These are phyloP conservation scores for Populus nigra DNA, from an alignment of 345 rosid genomes.

Conservation along the genomic window DNA sequence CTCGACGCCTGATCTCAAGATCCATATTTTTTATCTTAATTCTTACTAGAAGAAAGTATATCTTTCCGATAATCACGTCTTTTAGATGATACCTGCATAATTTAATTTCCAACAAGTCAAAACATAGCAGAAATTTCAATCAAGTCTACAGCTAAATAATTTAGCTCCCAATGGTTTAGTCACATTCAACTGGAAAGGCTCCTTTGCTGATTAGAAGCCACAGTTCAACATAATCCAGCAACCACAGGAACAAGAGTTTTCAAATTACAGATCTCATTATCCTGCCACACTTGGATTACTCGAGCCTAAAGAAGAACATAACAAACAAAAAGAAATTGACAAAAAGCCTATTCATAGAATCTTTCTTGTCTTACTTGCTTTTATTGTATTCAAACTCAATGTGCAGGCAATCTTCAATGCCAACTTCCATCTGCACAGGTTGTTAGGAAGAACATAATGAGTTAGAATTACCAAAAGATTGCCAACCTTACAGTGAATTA, in stretches of 20 bases:
- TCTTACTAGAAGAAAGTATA: conserved; percentile 95
- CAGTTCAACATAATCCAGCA: background rate
- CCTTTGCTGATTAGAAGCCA: background rate
- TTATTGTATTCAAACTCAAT: conserved; percentile 97
- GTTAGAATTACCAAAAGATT: background rate
- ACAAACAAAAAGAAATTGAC: background rate
- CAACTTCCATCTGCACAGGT: conserved; percentile 93
- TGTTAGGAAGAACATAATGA: conserved; percentile 6
- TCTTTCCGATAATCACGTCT: conserved; percentile 96
- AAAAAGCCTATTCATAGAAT: background rate
- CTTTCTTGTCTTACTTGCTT: conserved; percentile 76
- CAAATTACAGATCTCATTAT: background rate
- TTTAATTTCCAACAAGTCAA: conserved; percentile 17
- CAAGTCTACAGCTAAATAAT: background rate
- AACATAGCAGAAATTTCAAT: background rate
- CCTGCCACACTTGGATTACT: background rate
- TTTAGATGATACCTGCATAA: conserved; percentile 84
- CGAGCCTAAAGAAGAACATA: background rate
- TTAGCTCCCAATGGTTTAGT: background rate
- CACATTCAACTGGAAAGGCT: background rate
- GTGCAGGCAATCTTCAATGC: conserved; percentile 95
- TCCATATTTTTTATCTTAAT: conserved; percentile 99
- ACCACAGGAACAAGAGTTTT: background rate
- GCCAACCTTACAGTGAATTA: background rate
- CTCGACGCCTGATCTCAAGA: conserved; percentile 95